phyloP scores from a whole-genome alignment of 1,139 yeast genomes.

The Waltiozyma sp. region DNA sequence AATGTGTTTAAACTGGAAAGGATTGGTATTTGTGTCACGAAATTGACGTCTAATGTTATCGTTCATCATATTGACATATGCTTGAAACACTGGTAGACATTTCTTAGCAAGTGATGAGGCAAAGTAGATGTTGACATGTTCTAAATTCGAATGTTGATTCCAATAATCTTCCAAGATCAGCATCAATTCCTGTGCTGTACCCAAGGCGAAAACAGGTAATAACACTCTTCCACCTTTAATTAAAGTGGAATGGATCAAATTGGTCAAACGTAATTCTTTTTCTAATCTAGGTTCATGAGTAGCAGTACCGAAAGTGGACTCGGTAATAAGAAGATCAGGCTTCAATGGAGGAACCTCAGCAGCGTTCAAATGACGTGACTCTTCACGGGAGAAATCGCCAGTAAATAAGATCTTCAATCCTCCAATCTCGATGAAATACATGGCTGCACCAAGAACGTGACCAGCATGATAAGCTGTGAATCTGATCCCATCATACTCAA shows the following conservation, averaged over 20 bases:
- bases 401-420: slow-evolving; percentile 84
- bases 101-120: slow-evolving; percentile 91
- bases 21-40: slow-evolving; percentile 68
- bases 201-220: slow-evolving; percentile 91
- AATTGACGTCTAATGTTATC: slow-evolving; percentile 74
- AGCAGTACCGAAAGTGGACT: slow-evolving; percentile 96
- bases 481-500: slow-evolving; percentile 86
- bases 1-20: slow-evolving; percentile 82
- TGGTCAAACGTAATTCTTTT: slow-evolving; percentile 72
- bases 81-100: slow-evolving; percentile 95
- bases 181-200: slow-evolving; percentile 89
- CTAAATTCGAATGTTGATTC: slow-evolving; percentile 75
- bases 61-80: slow-evolving; percentile 95
- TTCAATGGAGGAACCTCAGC: slow-evolving; percentile 89
- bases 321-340: slow-evolving; percentile 88
- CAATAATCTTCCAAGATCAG: slow-evolving; percentile 90
- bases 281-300: slow-evolving; percentile 87
- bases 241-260: slow-evolving; percentile 73
- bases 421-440: slow-evolving; percentile 92
- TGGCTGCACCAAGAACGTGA: slow-evolving; percentile 96
- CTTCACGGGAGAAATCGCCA: slow-evolving; percentile 94
- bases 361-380: slow-evolving; percentile 86
- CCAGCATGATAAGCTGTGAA: slow-evolving; percentile 99
- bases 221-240: slow-evolving; percentile 86
- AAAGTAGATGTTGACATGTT: slow-evolving; percentile 71